phyloP scores from a whole-genome alignment of 1,284 basidiomycete species.

The Acaromyces ingoldii region DNA sequence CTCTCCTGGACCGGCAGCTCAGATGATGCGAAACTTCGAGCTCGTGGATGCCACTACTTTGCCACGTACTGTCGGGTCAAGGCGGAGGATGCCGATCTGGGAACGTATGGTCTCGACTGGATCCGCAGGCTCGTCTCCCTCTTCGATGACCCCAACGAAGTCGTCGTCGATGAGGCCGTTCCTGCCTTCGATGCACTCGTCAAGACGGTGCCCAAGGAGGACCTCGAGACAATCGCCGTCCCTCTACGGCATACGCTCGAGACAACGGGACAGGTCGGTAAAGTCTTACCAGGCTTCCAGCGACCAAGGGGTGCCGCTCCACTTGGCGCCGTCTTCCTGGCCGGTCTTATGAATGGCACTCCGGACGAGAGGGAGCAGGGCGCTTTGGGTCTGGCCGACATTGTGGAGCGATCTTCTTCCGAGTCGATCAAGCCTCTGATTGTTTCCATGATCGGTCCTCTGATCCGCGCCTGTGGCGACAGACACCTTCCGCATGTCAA shows the following conservation, averaged over 20 bases:
- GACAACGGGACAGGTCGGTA: constrained; percentile 71
- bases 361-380: constrained; percentile 72
- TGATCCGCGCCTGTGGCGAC: constrained; percentile 60
- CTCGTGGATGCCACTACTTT: constrained; percentile 15
- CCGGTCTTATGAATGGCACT: constrained; percentile 60
- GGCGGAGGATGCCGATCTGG: constrained; percentile 27
- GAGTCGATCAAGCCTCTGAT: constrained; percentile 90
- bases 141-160: constrained; percentile 70
- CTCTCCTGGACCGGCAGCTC: constrained; percentile 44
- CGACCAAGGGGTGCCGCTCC: constrained; percentile 85
- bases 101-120: constrained; percentile 81
- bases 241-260: constrained; percentile 86
- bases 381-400: constrained; percentile 86
- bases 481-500: constrained; percentile 48
- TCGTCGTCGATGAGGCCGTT: constrained; percentile 79
- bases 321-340: constrained; percentile 80
- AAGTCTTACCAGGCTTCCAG: constrained; percentile 78
- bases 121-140: constrained; percentile 83
- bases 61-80: constrained; percentile 14
- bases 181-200: constrained; percentile 78
- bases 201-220: constrained; percentile 86
- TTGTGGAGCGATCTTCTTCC: constrained; percentile 84
- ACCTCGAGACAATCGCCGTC: constrained; percentile 63
- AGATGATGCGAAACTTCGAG: constrained; percentile 18
- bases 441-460: constrained; percentile 80